These are phyloP conservation scores for Agroathelia rolfsii DNA, from an alignment of 1,284 basidiomycete species.

Conservation along the genomic window DNA sequence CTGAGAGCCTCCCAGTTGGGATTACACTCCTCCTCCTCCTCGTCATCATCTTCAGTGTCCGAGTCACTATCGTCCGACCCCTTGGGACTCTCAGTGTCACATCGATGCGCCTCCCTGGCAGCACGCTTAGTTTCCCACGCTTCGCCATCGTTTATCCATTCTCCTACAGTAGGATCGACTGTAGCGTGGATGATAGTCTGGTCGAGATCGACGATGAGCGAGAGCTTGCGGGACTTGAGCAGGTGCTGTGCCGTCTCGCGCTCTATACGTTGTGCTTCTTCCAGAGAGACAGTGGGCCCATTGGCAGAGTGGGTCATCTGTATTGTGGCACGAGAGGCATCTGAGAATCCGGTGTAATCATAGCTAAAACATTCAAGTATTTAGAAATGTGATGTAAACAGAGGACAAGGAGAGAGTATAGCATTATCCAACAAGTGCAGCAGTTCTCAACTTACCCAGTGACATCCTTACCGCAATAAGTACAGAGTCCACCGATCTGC, in stretches of 20 bases:
- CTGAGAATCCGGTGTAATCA: slow-evolving; percentile 80
- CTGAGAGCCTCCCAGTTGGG: slow-evolving; percentile 84
- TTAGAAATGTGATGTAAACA: slow-evolving; percentile 13
- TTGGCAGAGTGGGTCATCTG: slow-evolving; percentile 80
- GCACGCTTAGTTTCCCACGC: slow-evolving; percentile 53
- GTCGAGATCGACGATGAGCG: slow-evolving; percentile 95
- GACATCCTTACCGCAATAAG: slow-evolving; percentile 89
- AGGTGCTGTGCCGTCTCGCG: slow-evolving; percentile 73
- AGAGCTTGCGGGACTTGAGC: slow-evolving; percentile 70
- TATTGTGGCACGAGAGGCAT: slow-evolving; percentile 71
- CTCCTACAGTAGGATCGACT: slow-evolving; percentile 95
- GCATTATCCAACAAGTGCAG: too few relatives aligned
- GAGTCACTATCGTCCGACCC: slow-evolving; percentile 30
- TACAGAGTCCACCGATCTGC: slow-evolving; percentile 87
- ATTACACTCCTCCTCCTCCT: too few relatives aligned
- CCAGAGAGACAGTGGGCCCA: slow-evolving; percentile 68
- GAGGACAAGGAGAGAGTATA: too few relatives aligned
- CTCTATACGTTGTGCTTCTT: slow-evolving; percentile 87
- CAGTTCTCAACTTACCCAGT: slow-evolving; percentile 84
- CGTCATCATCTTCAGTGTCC: slow-evolving; percentile 40
- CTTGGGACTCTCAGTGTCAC: slow-evolving; percentile 19
- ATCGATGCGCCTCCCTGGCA: slow-evolving; percentile 30
- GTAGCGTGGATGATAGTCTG: slow-evolving; percentile 99
- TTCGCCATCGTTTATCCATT: slow-evolving; percentile 87
- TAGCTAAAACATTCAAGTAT: slow-evolving; percentile 40